Evolutionary conservation across 2,329 filamentous ascomycete species (phyloP).

Genomic region (Aspergillus candidus): DNA sequence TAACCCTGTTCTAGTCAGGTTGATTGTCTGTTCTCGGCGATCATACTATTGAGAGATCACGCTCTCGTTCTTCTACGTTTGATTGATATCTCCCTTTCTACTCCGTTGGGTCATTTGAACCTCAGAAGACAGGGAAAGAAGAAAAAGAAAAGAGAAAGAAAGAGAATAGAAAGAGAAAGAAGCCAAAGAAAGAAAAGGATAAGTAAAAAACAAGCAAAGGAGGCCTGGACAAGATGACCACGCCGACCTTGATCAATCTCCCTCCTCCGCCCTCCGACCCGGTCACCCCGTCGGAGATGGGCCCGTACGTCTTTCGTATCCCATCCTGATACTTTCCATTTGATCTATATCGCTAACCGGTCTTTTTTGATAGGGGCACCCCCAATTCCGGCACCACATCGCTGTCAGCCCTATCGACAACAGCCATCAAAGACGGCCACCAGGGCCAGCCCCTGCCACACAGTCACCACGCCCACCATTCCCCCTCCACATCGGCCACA

Average conservation of each 20-base stretch:
- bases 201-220: slow-evolving; percentile 1
- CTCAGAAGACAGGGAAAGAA: not conserved
- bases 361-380: slow-evolving; percentile 61
- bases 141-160: not conserved
- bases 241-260: slow-evolving; percentile 73
- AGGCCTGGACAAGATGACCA: slow-evolving; percentile 24
- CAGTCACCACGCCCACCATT: slow-evolving; percentile 48
- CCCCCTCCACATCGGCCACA: slow-evolving; percentile 50
- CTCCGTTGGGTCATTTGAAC: no score
- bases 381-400: slow-evolving; percentile 90
- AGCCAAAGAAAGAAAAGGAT: not conserved
- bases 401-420: slow-evolving; percentile 84
- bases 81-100: no score
- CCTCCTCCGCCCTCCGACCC: slow-evolving; percentile 76
- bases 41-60: no score
- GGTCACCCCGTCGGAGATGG: slow-evolving; percentile 78
- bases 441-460: slow-evolving; percentile 68
- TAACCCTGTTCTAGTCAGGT: no score
- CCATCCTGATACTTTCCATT: slow-evolving; percentile 5
- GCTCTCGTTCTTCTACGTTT: no score
- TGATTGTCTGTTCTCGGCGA: no score
- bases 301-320: slow-evolving; percentile 56
- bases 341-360: slow-evolving; percentile 9
- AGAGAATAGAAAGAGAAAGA: slow-evolving; percentile 1
- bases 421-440: slow-evolving; percentile 93